A percentile compares a stretch with the other conserved stretches of the same genome.
Conservation (phyloP, 768 basidiomycete species). For the Lanmaoa pseudosensibilis region DNA sequence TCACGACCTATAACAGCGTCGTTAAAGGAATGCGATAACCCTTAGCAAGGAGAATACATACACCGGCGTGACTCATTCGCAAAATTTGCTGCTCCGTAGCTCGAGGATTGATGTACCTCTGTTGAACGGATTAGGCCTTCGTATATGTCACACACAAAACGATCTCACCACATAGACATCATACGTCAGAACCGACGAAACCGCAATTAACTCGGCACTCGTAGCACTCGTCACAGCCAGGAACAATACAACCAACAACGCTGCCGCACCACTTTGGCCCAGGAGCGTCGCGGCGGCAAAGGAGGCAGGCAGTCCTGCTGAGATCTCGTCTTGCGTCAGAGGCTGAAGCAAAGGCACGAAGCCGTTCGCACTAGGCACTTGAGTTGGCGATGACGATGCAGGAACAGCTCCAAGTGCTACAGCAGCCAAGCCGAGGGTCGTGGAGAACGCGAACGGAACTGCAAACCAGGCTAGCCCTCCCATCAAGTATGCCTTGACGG, state of each 20-base stretch:
- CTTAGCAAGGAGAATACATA: slow-evolving; percentile 25
- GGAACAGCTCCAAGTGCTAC: slow-evolving; percentile 66
- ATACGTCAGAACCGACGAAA: slow-evolving; percentile 79
- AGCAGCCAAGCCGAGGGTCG: slow-evolving; percentile 83
- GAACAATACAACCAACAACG: slow-evolving; percentile 80
- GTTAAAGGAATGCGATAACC: not conserved
- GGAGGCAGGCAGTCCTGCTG: slow-evolving; percentile 85
- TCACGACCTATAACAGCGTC: slow-evolving; percentile 46
- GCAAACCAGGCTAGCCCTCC: slow-evolving; percentile 93
- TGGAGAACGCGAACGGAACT: slow-evolving; percentile 85
- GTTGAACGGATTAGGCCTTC: not conserved
- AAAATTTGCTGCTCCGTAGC: slow-evolving; percentile 77
- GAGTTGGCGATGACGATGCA: slow-evolving; percentile 25
- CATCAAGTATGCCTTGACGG: slow-evolving; percentile 87
- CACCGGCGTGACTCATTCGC: slow-evolving; percentile 66
- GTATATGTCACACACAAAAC: not conserved
- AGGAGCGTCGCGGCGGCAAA: slow-evolving; percentile 82
- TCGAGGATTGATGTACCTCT: slow-evolving; percentile 78
- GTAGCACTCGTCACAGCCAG: slow-evolving; percentile 85
- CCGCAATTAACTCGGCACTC: slow-evolving; percentile 89
- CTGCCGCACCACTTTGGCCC: slow-evolving; percentile 76
- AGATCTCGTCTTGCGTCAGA: slow-evolving; percentile 63
- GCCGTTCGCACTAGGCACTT: slow-evolving; percentile 50
- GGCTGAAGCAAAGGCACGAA: slow-evolving; percentile 41
- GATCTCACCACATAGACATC: slow-evolving; percentile 72